Conservation (phyloP, 108 stramenopile species). For the Fistulifera pelliculosa region DNA sequence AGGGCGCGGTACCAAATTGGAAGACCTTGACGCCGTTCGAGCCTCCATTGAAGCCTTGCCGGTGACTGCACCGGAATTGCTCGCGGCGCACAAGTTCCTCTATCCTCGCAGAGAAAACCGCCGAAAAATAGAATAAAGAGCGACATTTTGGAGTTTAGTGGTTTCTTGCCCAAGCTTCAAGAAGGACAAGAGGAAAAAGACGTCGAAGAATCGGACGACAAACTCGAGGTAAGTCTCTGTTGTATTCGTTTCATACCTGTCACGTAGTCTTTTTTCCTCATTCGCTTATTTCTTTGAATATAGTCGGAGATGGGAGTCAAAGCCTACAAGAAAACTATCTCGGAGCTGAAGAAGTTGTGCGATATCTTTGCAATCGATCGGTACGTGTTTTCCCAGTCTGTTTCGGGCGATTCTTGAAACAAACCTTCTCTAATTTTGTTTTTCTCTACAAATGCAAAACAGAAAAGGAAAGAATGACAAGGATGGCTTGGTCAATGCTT, state of each 20-base stretch:
- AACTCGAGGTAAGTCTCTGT: constrained; percentile 27
- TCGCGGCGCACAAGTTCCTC: constrained; percentile 23
- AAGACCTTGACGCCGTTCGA: constrained; percentile 12
- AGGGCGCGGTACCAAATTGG: constrained; percentile 28
- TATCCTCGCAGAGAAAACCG: constrained; percentile 11
- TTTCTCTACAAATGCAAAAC: neutral
- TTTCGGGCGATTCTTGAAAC: too few species aligned
- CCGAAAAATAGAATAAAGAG: constrained; percentile 18
- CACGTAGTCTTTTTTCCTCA: neutral
- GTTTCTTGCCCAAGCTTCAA: constrained; percentile 25
- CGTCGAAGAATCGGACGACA: constrained; percentile 24
- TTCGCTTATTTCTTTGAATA: neutral
- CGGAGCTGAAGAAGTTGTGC: constrained; percentile 28
- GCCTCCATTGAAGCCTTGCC: constrained; percentile 17
- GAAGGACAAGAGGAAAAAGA: constrained; percentile 19
- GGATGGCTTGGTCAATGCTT: constrained; percentile 29
- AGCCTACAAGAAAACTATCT: constrained; percentile 27
- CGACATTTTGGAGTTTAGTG: constrained; percentile 32
- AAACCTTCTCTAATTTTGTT: too few species aligned
- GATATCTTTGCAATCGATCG: constrained; percentile 26
- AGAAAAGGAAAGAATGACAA: constrained; percentile 23
- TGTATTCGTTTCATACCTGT: neutral
- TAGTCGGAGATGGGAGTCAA: constrained; percentile 24
- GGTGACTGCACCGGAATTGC: constrained; percentile 13
- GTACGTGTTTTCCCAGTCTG: too few species aligned